Evolutionary conservation across 2,329 filamentous ascomycete genomes (phyloP), one percentile per base, ranked within the genome.

Genomic region (Fusarium longipes): DNA sequence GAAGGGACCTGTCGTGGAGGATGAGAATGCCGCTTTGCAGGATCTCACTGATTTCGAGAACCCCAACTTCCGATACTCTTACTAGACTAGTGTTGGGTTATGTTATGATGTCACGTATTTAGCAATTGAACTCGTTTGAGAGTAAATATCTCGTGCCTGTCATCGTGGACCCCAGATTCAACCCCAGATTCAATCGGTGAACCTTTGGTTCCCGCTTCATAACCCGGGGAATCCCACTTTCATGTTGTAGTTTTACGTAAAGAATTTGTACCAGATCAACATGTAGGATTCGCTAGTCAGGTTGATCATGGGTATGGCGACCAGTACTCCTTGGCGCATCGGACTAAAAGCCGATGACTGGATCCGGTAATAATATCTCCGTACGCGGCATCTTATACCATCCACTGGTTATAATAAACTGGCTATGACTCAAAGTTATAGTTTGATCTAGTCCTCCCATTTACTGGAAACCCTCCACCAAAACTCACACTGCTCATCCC

Each of bases 401-500:
- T 27, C 27, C 3, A 27, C 11, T 25, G 5, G 8, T 10, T 27
- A 27, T 27, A 27, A 25, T 8, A 27, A 10, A 18, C n/a, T n/a
- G n/a, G n/a, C 18, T 17, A 40, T 40, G 6, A 20, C 22, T 24
- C 20, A 24, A 5, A 24, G 8, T n/a, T 15, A n/a, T 1, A 18
- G n/a, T n/a, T n/a, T n/a, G 20, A 3, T 20, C n/a, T 40, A 77
- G 42, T 77, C 73, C 32, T 77, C 75, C 63, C 67, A 76, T 40
- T 73, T 77, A 2, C 65, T 72, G 0, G 74, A 71, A 2, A 75
- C 70, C 48, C 65, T 73, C 75, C 74, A 82, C 82, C 82, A 84
- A 65, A 83, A 85, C 8, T 79, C 73, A 43, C 81, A 84, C 67
- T 84, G 78, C 51, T 77, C 75, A 25, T 76, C 74, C 3, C 76